Conservation (phyloP, 306 rosid genomes). For the Prunus armeniaca region DNA sequence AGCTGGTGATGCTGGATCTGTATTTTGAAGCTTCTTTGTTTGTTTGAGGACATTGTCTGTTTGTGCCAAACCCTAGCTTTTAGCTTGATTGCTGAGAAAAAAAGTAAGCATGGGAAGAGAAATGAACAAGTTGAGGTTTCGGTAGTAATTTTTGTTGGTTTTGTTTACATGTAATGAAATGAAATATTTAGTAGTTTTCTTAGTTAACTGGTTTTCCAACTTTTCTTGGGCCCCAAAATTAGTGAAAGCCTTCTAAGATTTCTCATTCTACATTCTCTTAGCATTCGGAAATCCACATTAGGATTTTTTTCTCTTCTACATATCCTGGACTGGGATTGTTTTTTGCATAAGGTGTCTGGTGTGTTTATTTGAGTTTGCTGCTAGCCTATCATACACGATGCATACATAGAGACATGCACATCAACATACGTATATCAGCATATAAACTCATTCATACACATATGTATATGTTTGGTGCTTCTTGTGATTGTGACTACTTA, state of each 20-base stretch:
- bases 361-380: background rate
- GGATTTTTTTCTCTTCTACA: background rate
- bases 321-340: background rate
- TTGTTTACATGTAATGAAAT: background rate
- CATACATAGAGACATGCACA: background rate
- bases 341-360: background rate
- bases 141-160: background rate
- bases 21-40: background rate
- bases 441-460: background rate
- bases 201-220: background rate
- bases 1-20: slow-evolving; percentile 23
- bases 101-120: background rate
- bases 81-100: background rate
- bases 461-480: background rate
- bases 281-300: background rate
- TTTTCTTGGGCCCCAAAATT: background rate
- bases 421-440: background rate
- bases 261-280: background rate
- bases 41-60: background rate
- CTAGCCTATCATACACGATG: background rate
- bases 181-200: background rate
- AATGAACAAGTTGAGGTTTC: background rate
- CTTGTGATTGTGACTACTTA: background rate
- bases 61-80: slow-evolving; percentile 19
- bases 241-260: background rate